phyloP scores from a whole-genome alignment of 2,329 filamentous ascomycete genomes.

The Pseudogymnoascus sp. region DNA sequence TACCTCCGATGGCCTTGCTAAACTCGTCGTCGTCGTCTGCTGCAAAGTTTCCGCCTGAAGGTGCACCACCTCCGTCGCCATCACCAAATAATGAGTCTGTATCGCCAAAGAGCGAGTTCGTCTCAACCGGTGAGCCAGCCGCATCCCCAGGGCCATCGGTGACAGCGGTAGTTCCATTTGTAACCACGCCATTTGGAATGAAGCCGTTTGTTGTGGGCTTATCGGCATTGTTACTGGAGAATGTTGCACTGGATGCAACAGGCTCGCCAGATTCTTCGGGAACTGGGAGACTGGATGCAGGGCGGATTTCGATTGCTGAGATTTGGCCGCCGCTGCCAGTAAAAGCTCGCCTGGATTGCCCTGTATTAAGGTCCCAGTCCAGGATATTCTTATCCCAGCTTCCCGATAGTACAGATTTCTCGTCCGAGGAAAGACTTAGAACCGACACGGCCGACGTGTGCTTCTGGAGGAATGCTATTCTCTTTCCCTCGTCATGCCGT shows the following conservation, averaged over 20 bases:
- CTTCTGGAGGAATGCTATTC: constrained; percentile 70
- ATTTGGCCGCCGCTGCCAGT: constrained; percentile 75
- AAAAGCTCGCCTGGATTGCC: constrained; percentile 67
- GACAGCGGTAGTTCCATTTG: constrained; percentile 32
- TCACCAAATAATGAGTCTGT: constrained; percentile 86
- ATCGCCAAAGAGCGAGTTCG: constrained; percentile 69
- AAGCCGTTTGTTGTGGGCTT: constrained; percentile 51
- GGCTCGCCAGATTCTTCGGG: constrained; percentile 60
- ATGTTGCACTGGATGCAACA: constrained; percentile 54
- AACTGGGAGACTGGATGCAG: constrained; percentile 66
- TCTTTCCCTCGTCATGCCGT: constrained; percentile 87
- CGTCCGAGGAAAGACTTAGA: constrained; percentile 72
- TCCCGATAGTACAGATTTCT: constrained; percentile 79
- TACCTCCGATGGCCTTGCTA: constrained; percentile 58
- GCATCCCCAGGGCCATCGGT: constrained; percentile 47
- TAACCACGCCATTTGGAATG: constrained; percentile 33
- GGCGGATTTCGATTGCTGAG: constrained; percentile 78
- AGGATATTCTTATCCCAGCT: constrained; percentile 94
- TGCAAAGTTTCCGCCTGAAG: constrained; percentile 55
- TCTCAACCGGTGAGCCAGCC: constrained; percentile 52
- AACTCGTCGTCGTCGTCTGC: constrained; percentile 84
- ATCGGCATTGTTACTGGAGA: constrained; percentile 64
- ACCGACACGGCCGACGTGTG: constrained; percentile 92
- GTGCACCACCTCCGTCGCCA: constrained; percentile 48
- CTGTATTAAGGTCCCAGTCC: constrained; percentile 92